Percentiles rank a stretch among this genome's conserved stretches.
Conservation (phyloP, 2,329 filamentous ascomycete genomes). For the Fonsecaea pugnacius region DNA sequence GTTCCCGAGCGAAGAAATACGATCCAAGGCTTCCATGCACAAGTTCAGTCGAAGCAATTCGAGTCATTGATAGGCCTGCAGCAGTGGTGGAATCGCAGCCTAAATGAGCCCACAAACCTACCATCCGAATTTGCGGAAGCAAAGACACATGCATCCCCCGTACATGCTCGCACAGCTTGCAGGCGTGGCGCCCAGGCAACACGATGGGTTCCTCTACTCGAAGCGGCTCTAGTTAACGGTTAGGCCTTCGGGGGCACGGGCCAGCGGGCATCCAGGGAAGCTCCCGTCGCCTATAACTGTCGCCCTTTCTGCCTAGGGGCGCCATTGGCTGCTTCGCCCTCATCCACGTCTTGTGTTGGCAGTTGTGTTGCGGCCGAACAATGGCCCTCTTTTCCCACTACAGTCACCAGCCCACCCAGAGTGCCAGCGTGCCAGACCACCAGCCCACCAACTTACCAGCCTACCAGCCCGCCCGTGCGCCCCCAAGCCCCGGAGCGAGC, state of each 20-base stretch:
- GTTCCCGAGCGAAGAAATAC: background rate
- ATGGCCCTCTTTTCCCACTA: slow-evolving; percentile 3
- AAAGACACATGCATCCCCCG: background rate
- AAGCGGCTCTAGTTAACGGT: slow-evolving; percentile 11
- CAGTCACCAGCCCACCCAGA: slow-evolving; percentile 14
- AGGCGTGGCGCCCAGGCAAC: slow-evolving; percentile 5
- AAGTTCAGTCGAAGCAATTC: background rate
- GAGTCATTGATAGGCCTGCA: background rate
- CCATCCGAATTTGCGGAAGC: background rate
- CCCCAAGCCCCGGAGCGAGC: slow-evolving; percentile 8
- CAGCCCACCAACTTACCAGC: slow-evolving; percentile 5
- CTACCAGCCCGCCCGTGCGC: background rate
- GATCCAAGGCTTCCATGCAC: slow-evolving; percentile 10
- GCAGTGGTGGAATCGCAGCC: slow-evolving; percentile 7
- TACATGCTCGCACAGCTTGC: background rate
- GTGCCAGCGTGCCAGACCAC: background rate
- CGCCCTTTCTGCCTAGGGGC: background rate
- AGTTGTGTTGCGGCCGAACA: slow-evolving; percentile 4
- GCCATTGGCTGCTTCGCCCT: slow-evolving; percentile 19
- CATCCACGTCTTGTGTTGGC: slow-evolving; percentile 13
- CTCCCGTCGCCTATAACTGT: slow-evolving; percentile 7
- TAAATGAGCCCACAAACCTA: background rate
- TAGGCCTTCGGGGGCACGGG: slow-evolving; percentile 16
- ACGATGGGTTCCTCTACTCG: background rate
- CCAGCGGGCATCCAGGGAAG: slow-evolving; percentile 16